These are phyloP conservation scores for Cryphonectria nitschkei DNA, from an alignment of 2,329 filamentous ascomycete species.

Conservation along the genomic window DNA sequence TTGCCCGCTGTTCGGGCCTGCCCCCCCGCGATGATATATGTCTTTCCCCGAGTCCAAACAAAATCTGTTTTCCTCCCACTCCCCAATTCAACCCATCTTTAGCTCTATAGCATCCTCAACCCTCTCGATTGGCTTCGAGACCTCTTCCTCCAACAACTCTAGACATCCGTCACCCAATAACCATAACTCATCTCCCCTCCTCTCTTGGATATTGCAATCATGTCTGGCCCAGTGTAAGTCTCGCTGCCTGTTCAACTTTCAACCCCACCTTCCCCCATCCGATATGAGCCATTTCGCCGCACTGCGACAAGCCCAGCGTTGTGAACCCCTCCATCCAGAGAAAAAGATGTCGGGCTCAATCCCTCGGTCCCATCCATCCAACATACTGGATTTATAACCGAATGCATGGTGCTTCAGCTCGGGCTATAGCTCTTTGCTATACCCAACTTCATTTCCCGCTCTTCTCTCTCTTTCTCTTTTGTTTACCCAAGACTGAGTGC, in stretches of 20 bases:
- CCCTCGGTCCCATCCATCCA: background rate
- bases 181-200: constrained; percentile 29
- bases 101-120: constrained; percentile 14
- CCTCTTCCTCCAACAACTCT: constrained; percentile 11
- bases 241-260: constrained; percentile 22
- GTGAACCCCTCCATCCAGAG: constrained; percentile 24
- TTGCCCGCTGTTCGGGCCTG: constrained; percentile 21
- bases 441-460: constrained; percentile 9
- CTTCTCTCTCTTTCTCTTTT: constrained; percentile 30
- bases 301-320: constrained; percentile 30
- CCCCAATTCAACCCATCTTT: constrained; percentile 21
- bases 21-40: constrained; percentile 22
- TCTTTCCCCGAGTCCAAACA: constrained; percentile 26
- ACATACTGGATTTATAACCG: background rate
- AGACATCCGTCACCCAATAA: constrained; percentile 19
- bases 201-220: constrained; percentile 45
- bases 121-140: constrained; percentile 26
- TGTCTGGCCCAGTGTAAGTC: constrained; percentile 73
- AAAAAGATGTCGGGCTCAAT: background rate
- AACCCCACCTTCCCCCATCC: constrained; percentile 39
- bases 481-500: constrained; percentile 40
- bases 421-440: background rate
- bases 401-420: constrained; percentile 7
- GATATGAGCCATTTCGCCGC: constrained; percentile 34
- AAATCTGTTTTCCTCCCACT: constrained; percentile 27